Percentiles rank a stretch among this genome's conserved stretches.
Conservation (phyloP, 345 rosid genomes). For the Melastoma malabathricum region DNA sequence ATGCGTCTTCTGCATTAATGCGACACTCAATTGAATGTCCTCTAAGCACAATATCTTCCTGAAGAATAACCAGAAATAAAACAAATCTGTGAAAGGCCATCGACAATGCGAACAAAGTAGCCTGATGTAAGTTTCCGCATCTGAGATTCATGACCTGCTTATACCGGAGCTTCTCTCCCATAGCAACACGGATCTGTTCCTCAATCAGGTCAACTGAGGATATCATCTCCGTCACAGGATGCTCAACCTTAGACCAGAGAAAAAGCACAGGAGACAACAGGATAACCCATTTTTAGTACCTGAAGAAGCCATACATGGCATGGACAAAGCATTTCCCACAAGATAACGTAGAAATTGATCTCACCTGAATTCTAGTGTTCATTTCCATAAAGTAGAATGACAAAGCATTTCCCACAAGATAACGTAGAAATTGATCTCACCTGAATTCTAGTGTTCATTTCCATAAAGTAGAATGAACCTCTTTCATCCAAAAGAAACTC, state of each 20-base stretch:
- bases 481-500: slow-evolving; percentile 98
- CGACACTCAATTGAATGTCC: slow-evolving; percentile 99
- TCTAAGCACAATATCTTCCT: slow-evolving; percentile 93
- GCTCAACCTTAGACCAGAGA: slow-evolving; percentile 58
- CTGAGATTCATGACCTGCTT: slow-evolving; percentile 45
- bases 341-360: not conserved
- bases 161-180: slow-evolving; percentile 85
- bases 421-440: slow-evolving; percentile 15
- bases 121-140: too few relatives aligned
- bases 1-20: slow-evolving; percentile 97
- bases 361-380: slow-evolving; percentile 98
- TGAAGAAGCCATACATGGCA: too few relatives aligned
- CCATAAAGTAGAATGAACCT: slow-evolving; percentile 98
- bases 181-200: slow-evolving; percentile 95
- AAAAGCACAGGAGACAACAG: too few relatives aligned
- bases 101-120: not conserved
- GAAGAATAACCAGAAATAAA: slow-evolving; percentile 7
- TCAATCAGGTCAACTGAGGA: slow-evolving; percentile 93
- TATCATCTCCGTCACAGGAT: slow-evolving; percentile 99
- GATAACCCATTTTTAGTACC: not conserved
- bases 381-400: slow-evolving; percentile 97
- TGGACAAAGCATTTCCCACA: not conserved
- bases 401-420: not conserved
- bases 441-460: slow-evolving; percentile 99
- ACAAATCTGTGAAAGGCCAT: too few relatives aligned